Conservation (phyloP, 1,139 yeast species). For the Yamadazyma atlantica region DNA sequence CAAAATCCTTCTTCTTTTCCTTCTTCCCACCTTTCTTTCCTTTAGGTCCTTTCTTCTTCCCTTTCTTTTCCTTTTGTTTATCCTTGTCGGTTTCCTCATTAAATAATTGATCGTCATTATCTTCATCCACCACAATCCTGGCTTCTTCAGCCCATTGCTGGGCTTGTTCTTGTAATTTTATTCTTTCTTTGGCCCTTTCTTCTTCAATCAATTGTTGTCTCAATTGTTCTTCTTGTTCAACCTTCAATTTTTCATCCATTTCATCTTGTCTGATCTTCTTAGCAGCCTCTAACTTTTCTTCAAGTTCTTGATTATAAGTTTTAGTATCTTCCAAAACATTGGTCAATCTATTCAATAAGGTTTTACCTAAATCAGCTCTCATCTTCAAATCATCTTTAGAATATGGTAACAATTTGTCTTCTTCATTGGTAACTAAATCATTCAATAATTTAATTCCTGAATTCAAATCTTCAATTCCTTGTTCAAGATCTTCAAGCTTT, state of each 20-base stretch:
- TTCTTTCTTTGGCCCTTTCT: conserved; percentile 66
- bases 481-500: conserved; percentile 58
- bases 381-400: conserved; percentile 77
- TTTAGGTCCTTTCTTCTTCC: conserved; percentile 15
- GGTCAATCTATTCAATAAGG: conserved; percentile 70
- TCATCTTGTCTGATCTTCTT: conserved; percentile 63
- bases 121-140: conserved; percentile 35
- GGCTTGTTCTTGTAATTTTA: conserved; percentile 75
- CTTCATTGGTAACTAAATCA: conserved; percentile 50
- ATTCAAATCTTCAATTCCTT: conserved; percentile 57
- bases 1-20: conserved; percentile 20
- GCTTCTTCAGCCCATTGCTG: conserved; percentile 74
- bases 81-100: conserved; percentile 27
- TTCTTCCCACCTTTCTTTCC: conserved; percentile 18
- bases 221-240: conserved; percentile 36
- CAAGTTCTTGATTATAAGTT: conserved; percentile 59
- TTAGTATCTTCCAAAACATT: conserved; percentile 72
- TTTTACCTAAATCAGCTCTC: conserved; percentile 83
- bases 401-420: conserved; percentile 65
- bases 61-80: conserved; percentile 17
- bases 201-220: conserved; percentile 45
- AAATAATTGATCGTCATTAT: conserved; percentile 35
- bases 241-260: conserved; percentile 38
- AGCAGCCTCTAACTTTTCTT: conserved; percentile 71
- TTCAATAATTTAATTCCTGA: conserved; percentile 63